phyloP scores from a whole-genome alignment of 768 basidiomycete species.

The Mrakia frigida region DNA sequence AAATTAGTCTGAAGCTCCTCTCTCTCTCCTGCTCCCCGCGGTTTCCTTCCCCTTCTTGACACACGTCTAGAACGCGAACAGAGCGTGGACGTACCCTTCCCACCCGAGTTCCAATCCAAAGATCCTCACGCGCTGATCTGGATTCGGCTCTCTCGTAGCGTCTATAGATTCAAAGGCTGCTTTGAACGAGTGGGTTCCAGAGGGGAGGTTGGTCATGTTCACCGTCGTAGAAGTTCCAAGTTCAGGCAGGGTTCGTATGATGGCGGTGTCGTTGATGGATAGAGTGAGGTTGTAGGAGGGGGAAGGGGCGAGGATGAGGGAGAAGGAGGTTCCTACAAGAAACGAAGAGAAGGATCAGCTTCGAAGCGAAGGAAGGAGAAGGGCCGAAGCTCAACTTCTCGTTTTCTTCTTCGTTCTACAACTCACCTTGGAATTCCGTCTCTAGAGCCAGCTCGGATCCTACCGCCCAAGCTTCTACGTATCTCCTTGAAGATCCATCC shows the following conservation, averaged over 20 bases:
- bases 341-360: background rate
- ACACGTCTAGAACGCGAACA: background rate
- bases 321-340: slow-evolving; percentile 15
- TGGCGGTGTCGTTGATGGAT: slow-evolving; percentile 27
- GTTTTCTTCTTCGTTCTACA: no score
- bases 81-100: slow-evolving; percentile 1
- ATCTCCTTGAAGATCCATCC: slow-evolving; percentile 1
- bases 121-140: background rate
- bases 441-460: background rate
- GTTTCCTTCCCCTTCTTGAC: background rate
- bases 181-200: background rate
- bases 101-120: slow-evolving; percentile 5
- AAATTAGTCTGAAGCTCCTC: background rate
- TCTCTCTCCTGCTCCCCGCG: background rate
- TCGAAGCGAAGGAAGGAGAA: background rate
- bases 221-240: background rate
- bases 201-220: slow-evolving; percentile 10
- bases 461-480: slow-evolving; percentile 25
- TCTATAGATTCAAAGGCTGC: slow-evolving; percentile 12
- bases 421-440: slow-evolving; percentile 9
- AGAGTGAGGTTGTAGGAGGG: slow-evolving; percentile 14
- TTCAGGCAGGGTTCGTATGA: background rate
- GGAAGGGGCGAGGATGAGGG: slow-evolving; percentile 6
- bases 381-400: background rate
- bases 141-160: background rate